Evolutionary conservation across 176 grass and related monocot species (phyloP).

Genomic region (Hordeum vulgare): MorexV3_pseudomolecules_assembly NC_058522.1:416346061-416346560

Average conservation of each 20-base stretch:
- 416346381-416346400: constrained; percentile 96
- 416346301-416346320: constrained; percentile 48
- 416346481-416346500: constrained; percentile 2
- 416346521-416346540: neutral
- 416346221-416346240: constrained; percentile 55
- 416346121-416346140: constrained; percentile 79
- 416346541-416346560: constrained; percentile 70
- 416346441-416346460: neutral
- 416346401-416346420: constrained; percentile 92
- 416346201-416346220: constrained; percentile 71
- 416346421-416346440: neutral
- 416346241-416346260: neutral
- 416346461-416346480: neutral
- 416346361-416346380: constrained; percentile 86
- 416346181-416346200: constrained; percentile 83
- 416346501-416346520: neutral
- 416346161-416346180: constrained; percentile 75
- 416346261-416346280: neutral
- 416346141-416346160: constrained; percentile 85
- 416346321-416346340: constrained; percentile 79
- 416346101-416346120: constrained; percentile 89
- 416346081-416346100: constrained; percentile 91
- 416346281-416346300: constrained; percentile 10
- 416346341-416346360: constrained; percentile 80
- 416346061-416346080: constrained; percentile 79